Base-by-base conservation (phyloP, 2,329 filamentous ascomycete genomes). In the Fusarium sp. region DNA sequence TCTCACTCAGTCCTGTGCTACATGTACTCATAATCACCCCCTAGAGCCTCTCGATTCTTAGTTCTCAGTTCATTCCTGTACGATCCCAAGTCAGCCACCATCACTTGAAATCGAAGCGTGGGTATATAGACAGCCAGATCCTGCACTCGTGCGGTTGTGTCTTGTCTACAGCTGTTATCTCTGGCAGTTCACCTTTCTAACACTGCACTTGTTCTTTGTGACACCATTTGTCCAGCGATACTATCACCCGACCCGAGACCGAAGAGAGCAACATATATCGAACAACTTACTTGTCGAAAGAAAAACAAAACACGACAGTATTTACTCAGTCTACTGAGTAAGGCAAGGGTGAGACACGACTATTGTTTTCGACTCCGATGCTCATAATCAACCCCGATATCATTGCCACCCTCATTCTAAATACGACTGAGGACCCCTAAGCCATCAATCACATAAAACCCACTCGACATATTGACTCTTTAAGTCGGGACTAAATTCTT, bases 111-210 rank as follows among this genome's bases (percentile, higher is more conserved):
- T 76, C 77, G 71, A 74, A 75, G 73, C 71, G 75, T 78, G 73
- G 74, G 73, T 83, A 83, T 84, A 82, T 83, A 84, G 81, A 81
- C 78, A 81, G 77, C 76, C 77, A 76, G 77, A 79, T 81, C 79
- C 79, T 80, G 79, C 77, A 80, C 75, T 67, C 68, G 70, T 74
- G 77, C 76, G 76, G 77, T 78, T 75, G 76, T 78, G 77, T 73
- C 73, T 77, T 78, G 72, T 69, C 69, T 72, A 56, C 54, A 63
- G 70, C 72, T 67, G 68, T 62, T 68, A 70, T 75, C 68, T 75
- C 67, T 70, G 67, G 65, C 63, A 78, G 61, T 51, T 78, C 62
- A 59, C 57, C 65, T 62, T 68, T 66, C 69, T 62, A 71, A 59
- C 71, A 64, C 76, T 73, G 56, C 65, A 66, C 62, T 63, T 68